A percentile compares a stretch with the other conserved stretches of the same genome.
Conservation (phyloP, 768 basidiomycete genomes). For the Tricholoma matsutake region DNA sequence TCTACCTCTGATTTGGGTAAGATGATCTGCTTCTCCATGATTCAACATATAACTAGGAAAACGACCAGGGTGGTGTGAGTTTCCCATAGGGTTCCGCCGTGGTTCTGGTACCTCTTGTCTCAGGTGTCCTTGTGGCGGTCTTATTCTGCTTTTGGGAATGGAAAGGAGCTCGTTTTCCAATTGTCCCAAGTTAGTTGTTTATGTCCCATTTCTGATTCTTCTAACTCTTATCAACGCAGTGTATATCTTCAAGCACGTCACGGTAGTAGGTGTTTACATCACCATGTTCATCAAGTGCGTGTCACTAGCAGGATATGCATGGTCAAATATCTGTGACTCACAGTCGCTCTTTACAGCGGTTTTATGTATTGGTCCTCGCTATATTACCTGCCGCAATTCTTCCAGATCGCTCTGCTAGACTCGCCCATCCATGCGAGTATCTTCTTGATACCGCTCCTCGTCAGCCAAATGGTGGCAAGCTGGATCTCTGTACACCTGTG, state of each 20-base stretch:
- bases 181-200: slow-evolving; percentile 58
- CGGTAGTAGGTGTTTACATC: slow-evolving; percentile 65
- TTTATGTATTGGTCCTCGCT: slow-evolving; percentile 62
- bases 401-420: slow-evolving; percentile 69
- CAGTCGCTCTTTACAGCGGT: slow-evolving; percentile 33
- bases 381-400: slow-evolving; percentile 74
- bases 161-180: slow-evolving; percentile 65
- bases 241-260: slow-evolving; percentile 66
- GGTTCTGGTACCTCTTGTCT: slow-evolving; percentile 57
- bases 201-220: background rate
- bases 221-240: slow-evolving; percentile 34
- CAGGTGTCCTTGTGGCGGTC: slow-evolving; percentile 48
- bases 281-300: slow-evolving; percentile 66
- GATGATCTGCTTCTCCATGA: slow-evolving; percentile 4
- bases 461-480: slow-evolving; percentile 59
- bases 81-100: slow-evolving; percentile 70
- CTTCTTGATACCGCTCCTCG: slow-evolving; percentile 66
- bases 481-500: slow-evolving; percentile 44
- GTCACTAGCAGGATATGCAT: background rate
- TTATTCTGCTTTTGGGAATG: slow-evolving; percentile 74
- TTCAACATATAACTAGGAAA: background rate
- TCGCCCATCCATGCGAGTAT: slow-evolving; percentile 56
- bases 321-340: background rate
- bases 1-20: slow-evolving; percentile 70
- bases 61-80: slow-evolving; percentile 58